phyloP scores from a whole-genome alignment of 805 yeast genomes.

The Yarrowia bubula region DNA sequence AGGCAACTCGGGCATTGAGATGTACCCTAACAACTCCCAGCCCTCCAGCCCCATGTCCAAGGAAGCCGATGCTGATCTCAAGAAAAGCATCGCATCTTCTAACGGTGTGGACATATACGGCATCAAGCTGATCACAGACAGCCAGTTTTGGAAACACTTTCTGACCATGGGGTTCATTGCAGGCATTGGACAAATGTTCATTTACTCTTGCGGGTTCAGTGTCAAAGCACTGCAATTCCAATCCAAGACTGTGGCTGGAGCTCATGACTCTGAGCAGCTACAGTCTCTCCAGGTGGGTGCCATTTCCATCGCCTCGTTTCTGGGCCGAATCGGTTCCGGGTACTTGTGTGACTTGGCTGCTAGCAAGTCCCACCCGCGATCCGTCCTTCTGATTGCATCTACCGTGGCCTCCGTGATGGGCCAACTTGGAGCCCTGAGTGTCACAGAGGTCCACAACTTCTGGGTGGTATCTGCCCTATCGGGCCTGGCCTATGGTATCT shows the following conservation, averaged over 20 bases:
- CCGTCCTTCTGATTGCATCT: slow-evolving; percentile 57
- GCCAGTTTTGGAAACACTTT: slow-evolving; percentile 34
- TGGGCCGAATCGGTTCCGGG: slow-evolving; percentile 66
- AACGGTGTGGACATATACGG: not conserved
- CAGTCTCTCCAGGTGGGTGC: slow-evolving; percentile 74
- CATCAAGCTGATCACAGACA: slow-evolving; percentile 29
- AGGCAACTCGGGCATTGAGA: not conserved
- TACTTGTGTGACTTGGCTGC: slow-evolving; percentile 59
- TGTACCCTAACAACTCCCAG: not conserved
- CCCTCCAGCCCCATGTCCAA: slow-evolving; percentile 2
- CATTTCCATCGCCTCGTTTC: slow-evolving; percentile 64
- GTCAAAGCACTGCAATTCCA: slow-evolving; percentile 47
- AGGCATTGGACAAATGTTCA: slow-evolving; percentile 73
- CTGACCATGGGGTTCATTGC: slow-evolving; percentile 53
- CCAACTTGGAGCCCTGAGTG: slow-evolving; percentile 50
- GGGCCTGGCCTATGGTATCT: slow-evolving; percentile 71
- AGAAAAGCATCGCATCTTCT: not conserved
- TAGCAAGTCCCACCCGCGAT: slow-evolving; percentile 47
- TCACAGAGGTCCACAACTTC: slow-evolving; percentile 42
- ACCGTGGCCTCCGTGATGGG: slow-evolving; percentile 47
- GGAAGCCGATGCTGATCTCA: slow-evolving; percentile 17
- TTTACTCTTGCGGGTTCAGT: slow-evolving; percentile 70
- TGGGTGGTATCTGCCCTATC: slow-evolving; percentile 54
- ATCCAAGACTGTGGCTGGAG: slow-evolving; percentile 38
- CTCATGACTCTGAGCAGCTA: slow-evolving; percentile 39